Evolutionary conservation across 805 yeast species (phyloP).

Genomic region (Monosporozyma unispora): DNA sequence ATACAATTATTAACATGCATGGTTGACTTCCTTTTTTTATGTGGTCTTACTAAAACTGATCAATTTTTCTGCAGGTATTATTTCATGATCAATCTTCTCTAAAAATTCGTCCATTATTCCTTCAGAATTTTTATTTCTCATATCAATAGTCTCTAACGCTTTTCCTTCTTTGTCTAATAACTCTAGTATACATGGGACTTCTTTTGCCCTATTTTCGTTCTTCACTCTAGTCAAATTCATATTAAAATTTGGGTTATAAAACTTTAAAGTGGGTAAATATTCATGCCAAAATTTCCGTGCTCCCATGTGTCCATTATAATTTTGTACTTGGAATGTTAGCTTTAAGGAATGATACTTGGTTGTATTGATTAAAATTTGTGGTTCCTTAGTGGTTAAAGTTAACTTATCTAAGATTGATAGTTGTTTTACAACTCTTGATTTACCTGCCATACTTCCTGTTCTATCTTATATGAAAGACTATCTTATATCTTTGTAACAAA

Average conservation of each 20-base stretch:
- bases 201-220: slow-evolving; percentile 17
- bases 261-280: slow-evolving; percentile 66
- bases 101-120: slow-evolving; percentile 53
- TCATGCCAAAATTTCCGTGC: slow-evolving; percentile 68
- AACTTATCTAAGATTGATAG: slow-evolving; percentile 21
- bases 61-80: slow-evolving; percentile 38
- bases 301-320: slow-evolving; percentile 52
- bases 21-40: not conserved
- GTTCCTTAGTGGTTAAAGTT: slow-evolving; percentile 20
- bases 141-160: slow-evolving; percentile 37
- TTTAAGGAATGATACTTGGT: slow-evolving; percentile 34
- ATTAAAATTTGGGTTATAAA: slow-evolving; percentile 67
- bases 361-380: slow-evolving; percentile 23
- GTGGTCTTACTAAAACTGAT: slow-evolving; percentile 19
- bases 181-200: slow-evolving; percentile 24
- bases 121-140: slow-evolving; percentile 40
- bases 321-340: slow-evolving; percentile 41
- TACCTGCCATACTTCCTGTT: slow-evolving; percentile 3
- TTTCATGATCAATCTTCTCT: slow-evolving; percentile 41
- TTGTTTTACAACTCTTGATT: slow-evolving; percentile 24
- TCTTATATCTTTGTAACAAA: not conserved
- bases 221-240: slow-evolving; percentile 53
- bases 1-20: not conserved
- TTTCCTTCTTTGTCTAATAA: slow-evolving; percentile 15
- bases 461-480: not conserved